phyloP scores from a whole-genome alignment of 2,329 filamentous ascomycete genomes.

The Niveomyces coronatus region DNA sequence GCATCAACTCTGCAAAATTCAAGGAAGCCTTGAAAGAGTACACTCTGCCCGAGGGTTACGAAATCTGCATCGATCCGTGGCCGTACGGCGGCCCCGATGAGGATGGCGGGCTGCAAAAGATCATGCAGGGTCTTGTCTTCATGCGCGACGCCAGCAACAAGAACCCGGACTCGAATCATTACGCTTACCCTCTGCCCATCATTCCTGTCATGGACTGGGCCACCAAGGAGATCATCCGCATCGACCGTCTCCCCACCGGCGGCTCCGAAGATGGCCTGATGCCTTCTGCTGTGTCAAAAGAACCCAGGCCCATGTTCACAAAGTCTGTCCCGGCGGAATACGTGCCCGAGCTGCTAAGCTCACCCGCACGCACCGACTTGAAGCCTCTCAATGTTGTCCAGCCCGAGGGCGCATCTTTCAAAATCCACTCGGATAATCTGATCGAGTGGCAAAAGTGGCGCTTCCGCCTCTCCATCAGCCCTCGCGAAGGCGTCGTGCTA shows the following conservation, averaged over 20 bases:
- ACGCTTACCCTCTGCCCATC: slow-evolving; percentile 49
- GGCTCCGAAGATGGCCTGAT: slow-evolving; percentile 35
- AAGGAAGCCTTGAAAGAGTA: slow-evolving; percentile 37
- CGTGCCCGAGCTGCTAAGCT: slow-evolving; percentile 38
- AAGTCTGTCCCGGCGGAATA: slow-evolving; percentile 33
- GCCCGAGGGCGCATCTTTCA: slow-evolving; percentile 57
- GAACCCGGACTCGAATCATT: slow-evolving; percentile 50
- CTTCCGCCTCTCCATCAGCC: slow-evolving; percentile 59
- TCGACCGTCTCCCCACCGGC: slow-evolving; percentile 46
- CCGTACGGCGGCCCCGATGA: slow-evolving; percentile 47
- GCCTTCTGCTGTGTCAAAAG: slow-evolving; percentile 22
- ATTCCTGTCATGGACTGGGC: slow-evolving; percentile 48
- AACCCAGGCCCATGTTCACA: slow-evolving; percentile 36
- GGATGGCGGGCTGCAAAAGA: slow-evolving; percentile 29
- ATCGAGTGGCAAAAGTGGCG: slow-evolving; percentile 58
- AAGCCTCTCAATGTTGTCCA: slow-evolving; percentile 68
- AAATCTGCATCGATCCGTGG: slow-evolving; percentile 47
- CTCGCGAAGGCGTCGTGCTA: slow-evolving; percentile 58
- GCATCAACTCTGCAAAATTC: slow-evolving; percentile 33
- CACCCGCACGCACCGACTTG: slow-evolving; percentile 37
- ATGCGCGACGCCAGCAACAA: slow-evolving; percentile 31
- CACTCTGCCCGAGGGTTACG: slow-evolving; percentile 32
- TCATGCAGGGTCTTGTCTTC: slow-evolving; percentile 41
- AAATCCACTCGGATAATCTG: slow-evolving; percentile 36
- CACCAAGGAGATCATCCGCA: slow-evolving; percentile 42